Conservation (phyloP, 2,329 filamentous ascomycete species). For the Teratosphaeria destructans region DNA sequence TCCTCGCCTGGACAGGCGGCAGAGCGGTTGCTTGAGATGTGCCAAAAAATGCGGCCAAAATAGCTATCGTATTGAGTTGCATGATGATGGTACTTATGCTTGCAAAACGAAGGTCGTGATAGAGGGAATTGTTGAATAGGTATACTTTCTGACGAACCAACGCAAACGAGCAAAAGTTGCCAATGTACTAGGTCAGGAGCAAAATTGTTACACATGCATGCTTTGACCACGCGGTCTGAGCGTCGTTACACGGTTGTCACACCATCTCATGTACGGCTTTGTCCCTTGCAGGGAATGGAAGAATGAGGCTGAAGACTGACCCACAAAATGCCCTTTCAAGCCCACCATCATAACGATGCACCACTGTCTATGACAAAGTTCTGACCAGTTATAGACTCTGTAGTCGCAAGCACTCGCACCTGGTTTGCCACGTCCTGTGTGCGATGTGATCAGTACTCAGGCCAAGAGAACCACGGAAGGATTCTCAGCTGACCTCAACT, state of each 20-base stretch:
- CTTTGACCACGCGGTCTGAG: neutral
- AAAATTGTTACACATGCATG: neutral
- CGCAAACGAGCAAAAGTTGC: neutral
- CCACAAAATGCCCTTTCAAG: neutral
- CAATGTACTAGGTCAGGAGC: neutral
- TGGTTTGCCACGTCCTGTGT: constrained; percentile 45
- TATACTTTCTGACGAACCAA: neutral
- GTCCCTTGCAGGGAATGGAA: neutral
- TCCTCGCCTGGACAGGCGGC: neutral
- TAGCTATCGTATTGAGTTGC: neutral
- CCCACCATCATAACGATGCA: constrained; percentile 11
- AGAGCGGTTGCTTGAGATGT: neutral
- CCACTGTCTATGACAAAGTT: constrained; percentile 43
- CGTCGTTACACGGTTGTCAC: neutral
- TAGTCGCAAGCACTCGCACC: constrained; percentile 40
- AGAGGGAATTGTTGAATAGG: neutral
- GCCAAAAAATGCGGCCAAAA: neutral
- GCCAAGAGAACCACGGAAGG: neutral
- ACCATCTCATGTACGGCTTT: neutral
- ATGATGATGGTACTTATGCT: neutral
- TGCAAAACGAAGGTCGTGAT: neutral
- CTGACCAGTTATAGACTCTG: constrained; percentile 40
- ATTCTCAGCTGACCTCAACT: constrained; percentile 33
- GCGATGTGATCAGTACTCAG: neutral
- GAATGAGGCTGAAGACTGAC: neutral